phyloP scores from a whole-genome alignment of 495 filamentous ascomycete species.

The Platismatia glauca region DNA sequence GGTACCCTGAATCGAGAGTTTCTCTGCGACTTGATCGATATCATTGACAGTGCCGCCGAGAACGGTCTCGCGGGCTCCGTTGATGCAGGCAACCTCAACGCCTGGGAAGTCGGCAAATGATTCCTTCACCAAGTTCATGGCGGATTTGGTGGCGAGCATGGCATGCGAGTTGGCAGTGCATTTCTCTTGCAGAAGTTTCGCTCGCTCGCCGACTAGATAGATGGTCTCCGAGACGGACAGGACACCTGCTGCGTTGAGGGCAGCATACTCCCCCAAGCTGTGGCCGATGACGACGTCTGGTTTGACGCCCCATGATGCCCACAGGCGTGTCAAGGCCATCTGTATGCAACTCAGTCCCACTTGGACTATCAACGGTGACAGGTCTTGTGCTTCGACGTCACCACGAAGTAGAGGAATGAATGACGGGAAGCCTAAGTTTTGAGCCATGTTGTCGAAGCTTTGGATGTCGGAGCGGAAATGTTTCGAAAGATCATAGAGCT shows the following conservation, averaged over 20 bases:
- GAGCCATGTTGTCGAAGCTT: conserved; percentile 51
- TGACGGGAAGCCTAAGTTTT: conserved; percentile 56
- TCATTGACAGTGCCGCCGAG: conserved; percentile 38
- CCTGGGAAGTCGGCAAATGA: conserved; percentile 6
- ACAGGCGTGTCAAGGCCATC: conserved; percentile 75
- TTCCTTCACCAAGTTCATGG: conserved; percentile 6
- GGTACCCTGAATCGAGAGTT: conserved; percentile 45
- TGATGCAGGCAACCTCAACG: conserved; percentile 45
- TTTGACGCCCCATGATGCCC: conserved; percentile 67
- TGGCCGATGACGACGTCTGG: conserved; percentile 77
- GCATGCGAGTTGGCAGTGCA: conserved; percentile 63
- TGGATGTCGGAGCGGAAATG: conserved; percentile 57
- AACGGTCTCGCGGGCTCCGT: conserved; percentile 42
- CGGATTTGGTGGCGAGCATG: conserved; percentile 44
- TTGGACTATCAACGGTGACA: conserved; percentile 70
- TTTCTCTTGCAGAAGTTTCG: conserved; percentile 61
- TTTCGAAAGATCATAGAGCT: conserved; percentile 52
- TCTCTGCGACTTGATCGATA: conserved; percentile 49
- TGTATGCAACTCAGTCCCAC: conserved; percentile 70
- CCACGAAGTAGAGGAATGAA: conserved; percentile 56
- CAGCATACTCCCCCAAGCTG: conserved; percentile 82
- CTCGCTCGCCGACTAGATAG: conserved; percentile 69
- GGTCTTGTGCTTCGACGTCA: conserved; percentile 35
- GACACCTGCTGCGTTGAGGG: conserved; percentile 71
- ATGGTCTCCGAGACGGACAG: conserved; percentile 71